Percentiles rank a stretch among this genome's conserved stretches.
phyloP scores from a whole-genome alignment of 768 basidiomycete species.

The Mycena galopus region DNA sequence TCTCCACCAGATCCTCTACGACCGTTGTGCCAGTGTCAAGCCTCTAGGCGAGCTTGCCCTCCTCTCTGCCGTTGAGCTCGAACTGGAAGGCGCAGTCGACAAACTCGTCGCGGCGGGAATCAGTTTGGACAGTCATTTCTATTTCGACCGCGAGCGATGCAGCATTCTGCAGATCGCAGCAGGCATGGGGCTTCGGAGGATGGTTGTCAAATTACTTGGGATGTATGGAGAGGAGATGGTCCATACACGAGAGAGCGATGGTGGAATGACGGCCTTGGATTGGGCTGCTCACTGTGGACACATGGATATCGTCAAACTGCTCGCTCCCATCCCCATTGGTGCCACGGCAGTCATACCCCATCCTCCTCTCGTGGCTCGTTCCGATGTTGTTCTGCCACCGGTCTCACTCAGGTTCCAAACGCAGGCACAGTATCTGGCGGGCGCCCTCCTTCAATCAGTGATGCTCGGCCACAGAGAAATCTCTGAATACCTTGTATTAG shows the following conservation, averaged over 20 bases:
- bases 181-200: background rate
- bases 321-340: background rate
- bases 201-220: background rate
- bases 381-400: no score
- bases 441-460: background rate
- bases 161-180: background rate
- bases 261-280: background rate
- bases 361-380: no score
- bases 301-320: background rate
- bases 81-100: conserved; percentile 4
- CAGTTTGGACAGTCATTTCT: background rate
- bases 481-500: background rate
- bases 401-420: no score
- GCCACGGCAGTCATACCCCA: no score
- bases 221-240: background rate
- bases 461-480: background rate
- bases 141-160: background rate
- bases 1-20: background rate
- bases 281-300: background rate
- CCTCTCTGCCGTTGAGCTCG: conserved; percentile 2
- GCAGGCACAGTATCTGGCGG: background rate
- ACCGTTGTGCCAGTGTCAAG: background rate
- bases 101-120: conserved; percentile 1
- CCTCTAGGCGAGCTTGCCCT: background rate
- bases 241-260: background rate